Evolutionary conservation across 805 yeast genomes (phyloP).

Genomic region (Candida montana): DNA sequence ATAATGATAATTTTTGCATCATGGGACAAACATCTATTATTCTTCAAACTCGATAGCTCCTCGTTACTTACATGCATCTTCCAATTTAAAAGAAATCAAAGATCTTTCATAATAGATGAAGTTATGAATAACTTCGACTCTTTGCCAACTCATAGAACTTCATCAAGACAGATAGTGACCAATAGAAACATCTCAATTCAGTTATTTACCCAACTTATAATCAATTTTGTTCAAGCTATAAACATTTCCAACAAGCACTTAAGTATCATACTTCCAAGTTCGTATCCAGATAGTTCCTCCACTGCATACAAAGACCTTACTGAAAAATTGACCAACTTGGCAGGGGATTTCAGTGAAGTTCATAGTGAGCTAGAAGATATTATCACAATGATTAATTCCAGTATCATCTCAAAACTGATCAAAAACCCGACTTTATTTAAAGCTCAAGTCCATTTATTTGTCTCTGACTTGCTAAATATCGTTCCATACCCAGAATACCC

Average conservation of each 20-base stretch:
- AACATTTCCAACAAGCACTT: constrained; percentile 20
- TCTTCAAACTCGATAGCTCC: constrained; percentile 17
- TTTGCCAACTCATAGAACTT: constrained; percentile 39
- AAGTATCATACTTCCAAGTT: constrained; percentile 12
- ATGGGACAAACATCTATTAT: constrained; percentile 16
- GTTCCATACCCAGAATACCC: constrained; percentile 58
- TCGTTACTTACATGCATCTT: constrained; percentile 23
- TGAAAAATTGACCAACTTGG: constrained; percentile 12
- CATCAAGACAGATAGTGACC: constrained; percentile 39
- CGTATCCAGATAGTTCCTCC: constrained; percentile 3
- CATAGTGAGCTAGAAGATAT: constrained; percentile 8
- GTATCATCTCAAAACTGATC: constrained; percentile 20
- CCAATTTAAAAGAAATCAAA: constrained; percentile 39
- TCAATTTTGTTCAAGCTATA: constrained; percentile 38
- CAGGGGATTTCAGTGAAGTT: not conserved
- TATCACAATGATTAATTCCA: constrained; percentile 13
- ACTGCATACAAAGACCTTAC: constrained; percentile 13
- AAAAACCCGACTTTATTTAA: constrained; percentile 30
- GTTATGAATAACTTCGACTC: constrained; percentile 45
- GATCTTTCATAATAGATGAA: constrained; percentile 58
- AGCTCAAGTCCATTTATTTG: constrained; percentile 43
- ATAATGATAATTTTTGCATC: constrained; percentile 34
- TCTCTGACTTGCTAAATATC: constrained; percentile 51
- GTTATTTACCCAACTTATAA: constrained; percentile 39
- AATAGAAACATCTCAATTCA: constrained; percentile 45